Percentiles rank a stretch among this genome's conserved stretches.
phyloP scores from a whole-genome alignment of 106 monocot genomes.

The Triglochin maritima region DNA sequence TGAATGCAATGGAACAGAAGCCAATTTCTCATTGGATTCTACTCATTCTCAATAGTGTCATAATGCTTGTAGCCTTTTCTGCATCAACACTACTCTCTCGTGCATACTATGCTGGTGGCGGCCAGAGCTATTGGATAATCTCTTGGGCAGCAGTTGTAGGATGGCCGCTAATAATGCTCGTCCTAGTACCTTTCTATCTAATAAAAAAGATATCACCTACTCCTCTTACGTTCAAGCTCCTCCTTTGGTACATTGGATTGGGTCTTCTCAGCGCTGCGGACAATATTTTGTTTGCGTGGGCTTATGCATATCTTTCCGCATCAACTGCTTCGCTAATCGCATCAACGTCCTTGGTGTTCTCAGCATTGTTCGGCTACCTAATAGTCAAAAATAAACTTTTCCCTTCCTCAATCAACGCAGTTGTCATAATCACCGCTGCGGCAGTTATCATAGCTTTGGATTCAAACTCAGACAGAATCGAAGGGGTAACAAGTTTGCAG shows the following conservation, averaged over 20 bases:
- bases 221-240: constrained; percentile 48
- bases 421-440: constrained; percentile 60
- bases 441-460: constrained; percentile 72
- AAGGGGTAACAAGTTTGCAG: constrained; percentile 43
- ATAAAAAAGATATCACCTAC: constrained; percentile 33
- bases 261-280: constrained; percentile 84
- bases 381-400: constrained; percentile 68
- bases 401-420: constrained; percentile 64
- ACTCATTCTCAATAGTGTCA: constrained; percentile 32
- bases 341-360: constrained; percentile 65
- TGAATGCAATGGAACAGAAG: constrained; percentile 30
- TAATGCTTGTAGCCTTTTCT: constrained; percentile 83
- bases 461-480: constrained; percentile 54
- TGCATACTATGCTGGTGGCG: constrained; percentile 63
- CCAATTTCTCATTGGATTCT: constrained; percentile 59
- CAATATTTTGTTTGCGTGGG: constrained; percentile 86
- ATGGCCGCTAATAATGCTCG: constrained; percentile 64
- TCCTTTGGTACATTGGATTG: constrained; percentile 49
- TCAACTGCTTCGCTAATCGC: constrained; percentile 82
- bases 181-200: constrained; percentile 54
- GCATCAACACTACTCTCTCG: constrained; percentile 88
- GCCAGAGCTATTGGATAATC: constrained; percentile 88
- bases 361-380: constrained; percentile 63
- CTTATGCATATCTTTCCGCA: constrained; percentile 86
- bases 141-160: constrained; percentile 91